Base-by-base conservation (phyloP, 2,329 filamentous ascomycete genomes). In the Neodidymelliopsis sp. region DNA sequence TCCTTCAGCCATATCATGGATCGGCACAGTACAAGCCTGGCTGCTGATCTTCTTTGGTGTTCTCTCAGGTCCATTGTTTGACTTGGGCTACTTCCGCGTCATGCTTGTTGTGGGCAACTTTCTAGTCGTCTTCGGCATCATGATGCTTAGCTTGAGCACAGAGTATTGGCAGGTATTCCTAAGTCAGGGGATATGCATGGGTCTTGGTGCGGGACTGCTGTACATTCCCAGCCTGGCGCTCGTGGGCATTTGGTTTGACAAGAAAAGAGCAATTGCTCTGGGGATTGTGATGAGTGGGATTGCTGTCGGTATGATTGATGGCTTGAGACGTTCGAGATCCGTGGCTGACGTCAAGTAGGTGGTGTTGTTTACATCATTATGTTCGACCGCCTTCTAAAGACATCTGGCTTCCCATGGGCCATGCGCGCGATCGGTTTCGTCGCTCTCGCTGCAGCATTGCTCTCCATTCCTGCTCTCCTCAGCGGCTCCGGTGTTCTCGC, bases 141-240 rank as follows among this genome's bases (percentile, higher is more conserved):
- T 87, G 81, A 85, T 86, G 82, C 74, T 82, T 1, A 81, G 77
- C 16, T 64, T 87, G 54, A 84, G 73, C 35, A 79, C 73, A 3
- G 57, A 78, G 40, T 83, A 81, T 56, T 83, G 80, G 64, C 80
- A 83, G 48, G 77, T 82, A 42, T 69, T 83, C 30, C 75, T 84
- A 3, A 73, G 79, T 0, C 82, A 84, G 55, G 79, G 78, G 1
- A 68, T 84, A 4, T 83, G 79, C 62, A 80, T 74, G 69, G 71
- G 71, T 0, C 27, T 70, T 3, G 71, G 70, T 1, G 70, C 71
- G 0, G 71, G 71, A 0, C 41, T 74, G 23, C 35, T 74, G 4
- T 74, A 73, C 33, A 68, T 74, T 6, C 71, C 71, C 1, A 71
- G 67, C 54, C 39, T 74, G 9, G 70, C 71, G 6, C 46, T 74